Conservation (phyloP, 2,329 filamentous ascomycete species). For the Sclerotinia spermophila region DNA sequence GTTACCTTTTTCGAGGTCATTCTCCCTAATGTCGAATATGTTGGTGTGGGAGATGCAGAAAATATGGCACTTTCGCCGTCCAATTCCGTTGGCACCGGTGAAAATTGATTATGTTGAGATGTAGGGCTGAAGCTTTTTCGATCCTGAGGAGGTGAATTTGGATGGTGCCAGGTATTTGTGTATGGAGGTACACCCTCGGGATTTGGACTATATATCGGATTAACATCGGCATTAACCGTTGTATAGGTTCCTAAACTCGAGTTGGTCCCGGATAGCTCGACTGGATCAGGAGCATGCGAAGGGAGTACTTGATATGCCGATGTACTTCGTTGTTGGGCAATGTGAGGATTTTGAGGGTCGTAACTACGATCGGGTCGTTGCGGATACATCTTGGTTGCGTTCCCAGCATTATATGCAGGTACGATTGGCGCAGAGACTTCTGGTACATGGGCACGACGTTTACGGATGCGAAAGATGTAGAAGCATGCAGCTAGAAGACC, state of each 20-base stretch:
- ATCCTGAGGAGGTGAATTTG: neutral
- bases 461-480: slow-evolving; percentile 35
- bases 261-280: slow-evolving; percentile 10
- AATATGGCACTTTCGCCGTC: slow-evolving; percentile 5
- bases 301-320: neutral
- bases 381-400: slow-evolving; percentile 5
- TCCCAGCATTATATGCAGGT: slow-evolving; percentile 6
- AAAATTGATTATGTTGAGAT: slow-evolving; percentile 18
- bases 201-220: neutral
- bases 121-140: slow-evolving; percentile 2
- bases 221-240: neutral
- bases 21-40: slow-evolving; percentile 24
- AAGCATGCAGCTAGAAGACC: slow-evolving; percentile 26
- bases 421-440: slow-evolving; percentile 9
- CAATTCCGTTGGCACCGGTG: slow-evolving; percentile 6
- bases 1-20: slow-evolving; percentile 21
- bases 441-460: neutral
- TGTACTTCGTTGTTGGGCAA: neutral
- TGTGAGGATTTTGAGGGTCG: slow-evolving; percentile 20
- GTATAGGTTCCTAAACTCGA: neutral
- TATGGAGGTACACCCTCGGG: neutral
- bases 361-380: slow-evolving; percentile 20
- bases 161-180: slow-evolving; percentile 7
- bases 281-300: slow-evolving; percentile 4
- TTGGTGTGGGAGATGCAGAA: slow-evolving; percentile 22